Conservation (phyloP, 176 grass and related monocot species). For the Rhynchospora tenuis region DNA sequence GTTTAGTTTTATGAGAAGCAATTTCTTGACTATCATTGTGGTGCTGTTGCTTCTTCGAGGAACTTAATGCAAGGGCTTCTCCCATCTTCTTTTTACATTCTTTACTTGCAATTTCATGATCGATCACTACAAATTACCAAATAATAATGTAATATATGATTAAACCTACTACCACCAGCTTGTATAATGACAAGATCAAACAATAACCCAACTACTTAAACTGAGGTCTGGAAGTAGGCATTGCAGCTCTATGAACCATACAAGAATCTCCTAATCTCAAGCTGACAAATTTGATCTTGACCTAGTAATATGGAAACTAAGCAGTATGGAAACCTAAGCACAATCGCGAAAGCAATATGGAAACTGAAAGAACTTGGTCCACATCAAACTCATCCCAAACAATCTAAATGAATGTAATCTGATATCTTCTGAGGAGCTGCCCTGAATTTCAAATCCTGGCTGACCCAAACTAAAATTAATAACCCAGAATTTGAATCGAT, state of each 20-base stretch:
- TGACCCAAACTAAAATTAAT: neutral
- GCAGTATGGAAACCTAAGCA: too few relatives aligned
- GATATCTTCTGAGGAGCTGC: neutral
- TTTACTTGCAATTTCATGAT: slow-evolving; percentile 67
- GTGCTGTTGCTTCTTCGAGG: neutral
- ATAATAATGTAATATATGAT: neutral
- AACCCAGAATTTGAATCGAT: neutral
- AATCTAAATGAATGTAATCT: neutral
- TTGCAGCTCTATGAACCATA: neutral
- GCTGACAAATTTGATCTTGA: neutral
- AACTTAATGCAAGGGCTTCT: slow-evolving; percentile 30
- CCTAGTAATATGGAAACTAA: neutral
- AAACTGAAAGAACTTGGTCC: neutral
- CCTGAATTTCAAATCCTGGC: neutral
- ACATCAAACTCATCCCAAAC: neutral
- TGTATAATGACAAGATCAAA: neutral
- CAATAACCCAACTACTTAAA: neutral
- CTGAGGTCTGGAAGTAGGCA: neutral
- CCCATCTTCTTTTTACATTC: slow-evolving; percentile 72
- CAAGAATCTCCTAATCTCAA: neutral
- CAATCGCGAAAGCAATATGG: neutral
- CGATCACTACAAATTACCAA: slow-evolving; percentile 53
- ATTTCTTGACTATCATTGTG: neutral
- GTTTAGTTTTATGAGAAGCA: neutral
- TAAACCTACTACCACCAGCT: neutral